Base-by-base conservation (phyloP, 2,329 filamentous ascomycete genomes). In the Xylaria sp. region DNA sequence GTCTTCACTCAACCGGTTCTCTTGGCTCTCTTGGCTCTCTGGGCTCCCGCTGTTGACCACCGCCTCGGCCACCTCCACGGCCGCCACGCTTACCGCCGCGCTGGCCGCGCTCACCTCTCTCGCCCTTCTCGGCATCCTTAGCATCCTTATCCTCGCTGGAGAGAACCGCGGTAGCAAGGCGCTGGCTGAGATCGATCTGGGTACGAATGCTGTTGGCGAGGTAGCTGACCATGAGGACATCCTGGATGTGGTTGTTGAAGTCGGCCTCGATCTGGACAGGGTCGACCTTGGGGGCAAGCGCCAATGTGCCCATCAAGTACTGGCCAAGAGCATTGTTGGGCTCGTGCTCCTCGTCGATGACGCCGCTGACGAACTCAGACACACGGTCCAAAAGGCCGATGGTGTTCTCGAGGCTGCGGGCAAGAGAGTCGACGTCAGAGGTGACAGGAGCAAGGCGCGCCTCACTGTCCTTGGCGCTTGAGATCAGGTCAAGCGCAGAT, bases 241-340 rank as follows among this genome's bases (percentile, higher is more conserved):
- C 94, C 80, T 99, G 94, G 76, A 99, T 92, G 80, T 99, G 94
- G 82, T 96, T 96, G 86, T 99, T 99, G 85, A 99, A 99, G 81
- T 97, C 92, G 74, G 89, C 84, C 83, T 99, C 94, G 73, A 99
- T 92, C 74, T 95, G 89, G 63, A 86, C 83, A 44, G 88, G 81
- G 71, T 96, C 91, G 63, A 97, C 94, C 83, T 97, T 99, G 71
- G 94, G 94, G 58, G 93, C 91, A 65, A 99, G 81, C 52, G 90
- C 92, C 65, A 99, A 84, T 46, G 93, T 88, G 76, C 96, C 96
- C 82, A 97, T 90, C 67, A 99, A 82, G 78, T 92, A 96, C 78
- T 99, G 95, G 67, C 92, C 94, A 59, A 99, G 81, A 10, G 92
- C 91, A 67, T 91, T 95, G 67, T 90, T 94, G 68, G 93, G 92